Evolutionary conservation across 2,329 filamentous ascomycete genomes (phyloP), one percentile per base, ranked within the genome.

Genomic region (Colletotrichum sp.): DNA sequence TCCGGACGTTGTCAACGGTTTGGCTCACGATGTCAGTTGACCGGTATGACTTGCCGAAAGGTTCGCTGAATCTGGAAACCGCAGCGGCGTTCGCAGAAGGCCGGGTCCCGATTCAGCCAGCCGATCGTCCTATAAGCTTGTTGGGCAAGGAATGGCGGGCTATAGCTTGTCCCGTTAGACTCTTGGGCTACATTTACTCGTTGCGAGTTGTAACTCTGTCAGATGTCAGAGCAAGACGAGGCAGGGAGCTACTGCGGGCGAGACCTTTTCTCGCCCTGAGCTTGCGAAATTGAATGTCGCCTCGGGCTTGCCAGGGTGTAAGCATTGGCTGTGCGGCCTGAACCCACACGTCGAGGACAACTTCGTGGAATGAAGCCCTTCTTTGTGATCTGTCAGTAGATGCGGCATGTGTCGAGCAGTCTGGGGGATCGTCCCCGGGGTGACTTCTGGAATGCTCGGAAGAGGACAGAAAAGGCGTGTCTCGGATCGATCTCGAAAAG

Each of bases 191-290:
- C 70, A 75, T 73, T 26, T 30, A 48, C 32, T 68, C 43, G 64
- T 73, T 75, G 70, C 64, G 70, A 59, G 10, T 43, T 36, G n/a
- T 48, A 73, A 68, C 57, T 64, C 59, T 75, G 43, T 75, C 64
- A 68, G 43, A 68, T 65, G 69, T 68, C 73, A 73, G 70, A 63
- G 48, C n/a, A 18, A 65, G 30, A 72, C 64, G 26, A 61, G 32
- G 63, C 64, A 74, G 28, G 60, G 43, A 34, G n/a, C 34, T 21
- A 36, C 8, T 71, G 67, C 64, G 74, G 74, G 74, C 71, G 61
- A 63, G 66, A 59, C 36, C 18, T 39, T 43, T 30, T 66, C 39
- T 67, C 71, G 60, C 65, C 71, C 74, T 71, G 66, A 63, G 36
- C n/a, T 30, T 26, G 30, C 68, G 34, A 52, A n/a, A 69, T 61